Evolutionary conservation across 768 basidiomycete genomes (phyloP), one percentile per base, ranked within the genome.

Genomic region (Amanita muscaria): DNA sequence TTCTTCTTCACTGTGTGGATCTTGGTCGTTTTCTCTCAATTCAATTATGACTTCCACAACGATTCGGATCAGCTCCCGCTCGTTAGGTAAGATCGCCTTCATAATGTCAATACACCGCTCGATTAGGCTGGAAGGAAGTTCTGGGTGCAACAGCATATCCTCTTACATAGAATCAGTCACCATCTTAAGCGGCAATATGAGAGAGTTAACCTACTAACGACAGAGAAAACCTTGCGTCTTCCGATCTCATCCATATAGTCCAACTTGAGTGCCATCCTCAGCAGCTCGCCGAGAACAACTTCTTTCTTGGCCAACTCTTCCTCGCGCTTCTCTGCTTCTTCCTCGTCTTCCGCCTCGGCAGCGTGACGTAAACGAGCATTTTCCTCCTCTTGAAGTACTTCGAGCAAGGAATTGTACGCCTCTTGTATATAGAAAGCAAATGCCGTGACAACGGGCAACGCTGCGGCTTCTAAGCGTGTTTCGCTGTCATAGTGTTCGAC

Each of bases 241-340:
- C 94, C 94, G 56, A 94, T 91, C 60, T 97, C 93, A 60, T 99
- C 94, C 19, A 80, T 80, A 53, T 93, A 97, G 61, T 98, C 94
- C 32, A 91, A 66, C 51, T 83, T 82, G 23, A 88, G 71, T 0
- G 88, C 84, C 48, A 96, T 76, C 44, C 75, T 75, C 25, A 97
- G 69, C 54, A 97, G 67, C 58, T 97, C 90, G 2, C 80, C 72
- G 36, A 96, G 73, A 9, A 91, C 65, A 45, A 89, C 82, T 51
- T 86, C 84, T 21, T 67, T 67, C 53, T 81, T 80, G 3, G 77
- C 69, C 14, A 75, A 59, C 45, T 77, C 74, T 42, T 85, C 82
- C 35, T 80, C 77, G 22, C 68, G 64, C 40, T 63, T 59, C n/a
- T 73, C 69, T 11, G 64, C 59, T 24, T 74, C 70, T 14, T 75